A percentile compares a stretch with the other conserved stretches of the same genome.
phyloP scores from a whole-genome alignment of 176 grass and related monocot genomes.

The Avena eriantha region DNA sequence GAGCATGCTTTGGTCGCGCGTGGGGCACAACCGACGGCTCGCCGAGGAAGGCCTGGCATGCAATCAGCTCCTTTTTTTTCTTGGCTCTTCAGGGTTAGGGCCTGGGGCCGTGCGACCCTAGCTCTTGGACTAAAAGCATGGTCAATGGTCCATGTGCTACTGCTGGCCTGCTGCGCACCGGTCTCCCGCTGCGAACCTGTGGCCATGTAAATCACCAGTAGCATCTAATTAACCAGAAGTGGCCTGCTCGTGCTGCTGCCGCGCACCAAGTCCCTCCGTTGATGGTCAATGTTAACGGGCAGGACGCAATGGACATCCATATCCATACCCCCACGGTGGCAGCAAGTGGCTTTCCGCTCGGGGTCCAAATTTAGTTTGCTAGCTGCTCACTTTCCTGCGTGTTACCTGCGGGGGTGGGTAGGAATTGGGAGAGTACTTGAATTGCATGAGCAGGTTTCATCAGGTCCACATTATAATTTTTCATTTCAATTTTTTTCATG shows the following conservation, averaged over 20 bases:
- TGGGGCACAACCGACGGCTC: too few species aligned
- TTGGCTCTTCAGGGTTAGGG: too few species aligned
- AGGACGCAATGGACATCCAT: neutral
- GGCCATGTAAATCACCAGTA: neutral
- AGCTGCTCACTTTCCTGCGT: slow-evolving; percentile 16
- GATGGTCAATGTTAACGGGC: neutral
- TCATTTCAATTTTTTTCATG: neutral
- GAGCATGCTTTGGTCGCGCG: too few species aligned
- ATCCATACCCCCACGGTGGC: neutral
- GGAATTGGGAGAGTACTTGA: neutral
- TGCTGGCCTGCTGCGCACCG: neutral
- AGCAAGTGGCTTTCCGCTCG: slow-evolving; percentile 5
- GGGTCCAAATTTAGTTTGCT: slow-evolving; percentile 10
- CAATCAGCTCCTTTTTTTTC: too few species aligned
- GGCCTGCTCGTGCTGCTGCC: neutral
- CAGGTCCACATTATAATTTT: neutral
- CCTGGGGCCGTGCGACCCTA: too few species aligned
- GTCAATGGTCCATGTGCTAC: neutral
- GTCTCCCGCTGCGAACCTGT: neutral
- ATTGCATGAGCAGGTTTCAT: neutral
- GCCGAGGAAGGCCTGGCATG: too few species aligned
- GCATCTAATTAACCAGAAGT: neutral
- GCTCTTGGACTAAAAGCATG: too few species aligned
- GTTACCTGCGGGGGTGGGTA: neutral
- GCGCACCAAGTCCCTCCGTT: neutral